A percentile compares a stretch with the other conserved stretches of the same genome.
These are phyloP conservation scores for Chlorociboria aeruginascens DNA, from an alignment of 495 filamentous ascomycete species.

Conservation along the genomic window DNA sequence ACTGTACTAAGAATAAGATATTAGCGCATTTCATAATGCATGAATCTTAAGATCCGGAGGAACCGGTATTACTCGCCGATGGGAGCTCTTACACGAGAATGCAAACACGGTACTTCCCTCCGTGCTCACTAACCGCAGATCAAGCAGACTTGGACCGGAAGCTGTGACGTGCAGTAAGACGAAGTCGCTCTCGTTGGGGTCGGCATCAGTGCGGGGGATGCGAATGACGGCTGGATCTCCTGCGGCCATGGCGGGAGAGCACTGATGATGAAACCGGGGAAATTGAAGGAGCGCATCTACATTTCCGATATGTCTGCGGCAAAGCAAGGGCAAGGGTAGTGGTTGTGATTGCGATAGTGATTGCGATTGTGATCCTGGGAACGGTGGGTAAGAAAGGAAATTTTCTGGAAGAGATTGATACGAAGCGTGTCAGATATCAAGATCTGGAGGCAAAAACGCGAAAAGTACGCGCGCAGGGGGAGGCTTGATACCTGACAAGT, in stretches of 20 bases:
- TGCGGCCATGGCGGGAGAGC: not conserved
- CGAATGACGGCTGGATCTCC: conserved; percentile 30
- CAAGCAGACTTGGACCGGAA: conserved; percentile 31
- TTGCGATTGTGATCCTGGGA: not conserved
- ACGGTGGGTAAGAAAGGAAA: not conserved
- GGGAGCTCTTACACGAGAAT: conserved; percentile 34
- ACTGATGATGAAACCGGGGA: not conserved
- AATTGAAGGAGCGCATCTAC: not conserved
- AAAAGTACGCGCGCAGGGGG: not conserved
- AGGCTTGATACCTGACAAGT: not conserved
- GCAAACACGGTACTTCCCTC: conserved; percentile 52
- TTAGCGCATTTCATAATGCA: conserved; percentile 20
- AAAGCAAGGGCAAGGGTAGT: too few species aligned
- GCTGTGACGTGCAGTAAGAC: conserved; percentile 45
- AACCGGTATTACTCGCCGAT: conserved; percentile 1
- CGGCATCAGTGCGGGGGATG: conserved; percentile 38
- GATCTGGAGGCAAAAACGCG: not conserved
- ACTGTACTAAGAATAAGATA: conserved; percentile 29
- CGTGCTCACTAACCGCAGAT: conserved; percentile 55
- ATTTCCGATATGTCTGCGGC: not conserved
- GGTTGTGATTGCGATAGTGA: too few species aligned
- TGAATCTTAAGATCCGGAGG: conserved; percentile 9
- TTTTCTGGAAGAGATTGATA: not conserved
- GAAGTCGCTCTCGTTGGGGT: conserved; percentile 30
- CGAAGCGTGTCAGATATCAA: not conserved